Base-by-base conservation (phyloP, 2,329 filamentous ascomycete species). In the Thermomyces lanuginosus region DNA sequence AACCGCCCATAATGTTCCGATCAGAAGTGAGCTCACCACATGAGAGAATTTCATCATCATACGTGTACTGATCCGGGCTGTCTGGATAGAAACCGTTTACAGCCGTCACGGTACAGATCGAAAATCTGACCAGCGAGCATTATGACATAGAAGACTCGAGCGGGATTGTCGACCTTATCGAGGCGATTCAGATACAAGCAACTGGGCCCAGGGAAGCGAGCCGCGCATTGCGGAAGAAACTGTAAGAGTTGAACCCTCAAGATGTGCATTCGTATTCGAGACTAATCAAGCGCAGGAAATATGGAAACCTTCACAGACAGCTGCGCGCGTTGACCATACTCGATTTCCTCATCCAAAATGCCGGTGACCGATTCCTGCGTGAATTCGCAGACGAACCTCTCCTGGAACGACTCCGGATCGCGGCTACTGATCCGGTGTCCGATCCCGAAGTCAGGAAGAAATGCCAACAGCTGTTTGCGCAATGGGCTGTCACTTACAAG, bases 321-420 rank as follows among this genome's bases (percentile, higher is more conserved):
- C 65, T 95, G 17, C 72, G 89, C 33, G 79, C 89, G 18, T 67
- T 98, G 12, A 76, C 78, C 7, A 75, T 98, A 26, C 68, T 98
- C 2, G 89, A 98, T 49, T 84, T 80, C 21, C 64, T 98, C 20
- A 89, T 98, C 34, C 81, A 93, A 47, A 98, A 98, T 57, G 84
- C 83, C 2, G 86, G 86, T 1, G 65, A 76, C 8, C 71, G 76
- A 8, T 93, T 95, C 47, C 79, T 93, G 52, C 72, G 80, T 25
- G 69, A 70, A 9, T 92, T 95, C 49, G 79, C 75, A 6, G 86
- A 98, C 44, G 84, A 93, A 48, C 79, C 84, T 16, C 62, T 98
- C 20, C 69, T 98, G 34, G 89, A 98, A 55, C 77, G 89, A 13
- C 64, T 98, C 27, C 74, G 89, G 12, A 75, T 95, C 17, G 78